Conservation (phyloP, 2,329 filamentous ascomycete species). For the Colletotrichum sp. region DNA sequence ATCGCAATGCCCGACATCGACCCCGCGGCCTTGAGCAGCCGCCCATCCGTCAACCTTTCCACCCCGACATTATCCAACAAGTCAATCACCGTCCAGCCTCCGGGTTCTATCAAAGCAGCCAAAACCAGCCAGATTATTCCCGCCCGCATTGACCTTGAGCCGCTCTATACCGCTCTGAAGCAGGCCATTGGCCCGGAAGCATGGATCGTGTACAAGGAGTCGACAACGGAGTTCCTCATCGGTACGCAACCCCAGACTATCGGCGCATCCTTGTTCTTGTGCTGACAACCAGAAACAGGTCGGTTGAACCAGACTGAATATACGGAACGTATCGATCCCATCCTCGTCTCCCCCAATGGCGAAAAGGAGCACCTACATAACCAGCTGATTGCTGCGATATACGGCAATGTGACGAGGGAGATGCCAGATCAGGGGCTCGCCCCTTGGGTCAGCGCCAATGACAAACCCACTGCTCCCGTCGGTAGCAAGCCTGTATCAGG, state of each 20-base stretch:
- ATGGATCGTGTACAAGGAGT: conserved; percentile 69
- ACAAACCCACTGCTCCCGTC: conserved; percentile 63
- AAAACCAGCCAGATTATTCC: conserved; percentile 69
- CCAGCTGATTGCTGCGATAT: conserved; percentile 69
- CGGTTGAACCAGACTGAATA: conserved; percentile 68
- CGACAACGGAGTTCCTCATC: conserved; percentile 66
- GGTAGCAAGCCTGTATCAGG: conserved; percentile 67
- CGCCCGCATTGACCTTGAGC: conserved; percentile 70
- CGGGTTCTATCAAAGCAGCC: conserved; percentile 52
- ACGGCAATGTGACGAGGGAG: conserved; percentile 72
- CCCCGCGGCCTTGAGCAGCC: conserved; percentile 72
- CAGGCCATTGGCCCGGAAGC: conserved; percentile 62
- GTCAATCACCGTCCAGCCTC: conserved; percentile 58
- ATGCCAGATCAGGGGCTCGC: conserved; percentile 72
- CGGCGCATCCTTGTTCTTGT: background rate
- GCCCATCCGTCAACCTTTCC: conserved; percentile 60
- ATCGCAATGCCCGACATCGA: conserved; percentile 71
- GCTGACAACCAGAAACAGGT: conserved; percentile 43
- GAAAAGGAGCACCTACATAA: conserved; percentile 71
- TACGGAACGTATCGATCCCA: conserved; percentile 62
- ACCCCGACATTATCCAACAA: conserved; percentile 65
- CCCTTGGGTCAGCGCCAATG: conserved; percentile 74
- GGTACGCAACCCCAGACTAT: conserved; percentile 43
- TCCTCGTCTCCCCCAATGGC: conserved; percentile 61
- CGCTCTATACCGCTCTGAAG: conserved; percentile 67